A percentile compares a stretch with the other conserved stretches of the same genome.
Conservation (phyloP, 345 rosid species). For the Theobroma cacao region DNA sequence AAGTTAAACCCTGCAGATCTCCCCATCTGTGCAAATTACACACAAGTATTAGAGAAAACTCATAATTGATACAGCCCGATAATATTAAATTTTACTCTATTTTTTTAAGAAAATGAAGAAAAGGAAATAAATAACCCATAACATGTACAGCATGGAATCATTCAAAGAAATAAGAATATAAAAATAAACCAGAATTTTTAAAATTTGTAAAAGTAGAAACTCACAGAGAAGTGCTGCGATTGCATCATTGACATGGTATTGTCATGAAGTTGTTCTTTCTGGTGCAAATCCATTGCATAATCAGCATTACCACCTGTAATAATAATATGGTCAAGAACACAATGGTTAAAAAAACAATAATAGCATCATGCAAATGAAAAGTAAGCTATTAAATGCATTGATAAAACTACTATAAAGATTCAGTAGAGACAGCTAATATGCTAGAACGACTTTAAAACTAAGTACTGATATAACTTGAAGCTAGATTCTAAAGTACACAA, state of each 20-base stretch:
- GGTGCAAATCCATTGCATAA: constrained; percentile 88
- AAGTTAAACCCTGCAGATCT: constrained; percentile 89
- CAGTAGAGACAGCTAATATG: neutral
- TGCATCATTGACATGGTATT: constrained; percentile 95
- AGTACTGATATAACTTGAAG: constrained; percentile 4
- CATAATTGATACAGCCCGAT: neutral
- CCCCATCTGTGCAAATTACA: constrained; percentile 57
- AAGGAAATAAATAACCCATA: neutral
- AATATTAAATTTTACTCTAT: neutral
- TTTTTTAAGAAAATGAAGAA: neutral
- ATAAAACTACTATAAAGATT: neutral
- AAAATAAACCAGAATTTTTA: constrained; percentile 5
- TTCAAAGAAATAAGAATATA: neutral
- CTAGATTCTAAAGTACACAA: neutral
- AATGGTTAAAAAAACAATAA: neutral
- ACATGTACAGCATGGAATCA: neutral
- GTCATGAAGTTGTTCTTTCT: constrained; percentile 94
- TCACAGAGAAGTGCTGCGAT: constrained; percentile 93
- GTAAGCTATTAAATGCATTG: neutral
- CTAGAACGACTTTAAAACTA: neutral
- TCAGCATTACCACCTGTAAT: constrained; percentile 93
- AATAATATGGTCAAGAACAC: constrained; percentile 34
- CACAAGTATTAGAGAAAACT: constrained; percentile 8
- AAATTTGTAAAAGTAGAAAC: constrained; percentile 24
- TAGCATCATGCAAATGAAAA: constrained; percentile 1